Base-by-base conservation (phyloP, 148 eudicot genomes). In the Cornus controversa region DNA sequence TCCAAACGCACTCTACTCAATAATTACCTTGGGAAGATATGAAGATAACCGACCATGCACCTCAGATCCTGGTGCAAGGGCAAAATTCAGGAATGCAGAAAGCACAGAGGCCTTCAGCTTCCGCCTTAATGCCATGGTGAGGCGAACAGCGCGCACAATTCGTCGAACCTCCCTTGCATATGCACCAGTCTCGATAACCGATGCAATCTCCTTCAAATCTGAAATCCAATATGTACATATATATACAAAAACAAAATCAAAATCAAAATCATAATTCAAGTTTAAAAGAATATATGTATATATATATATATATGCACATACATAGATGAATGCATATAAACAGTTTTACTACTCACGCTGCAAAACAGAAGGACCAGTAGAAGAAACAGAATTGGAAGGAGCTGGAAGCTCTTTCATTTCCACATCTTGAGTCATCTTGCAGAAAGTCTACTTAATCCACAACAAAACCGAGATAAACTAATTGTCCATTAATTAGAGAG, bases 161-260 rank as follows among this genome's bases (percentile, higher is more conserved):
- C 95, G 81, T 54, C 97, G 86, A n/a, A 87, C 86, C 72, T 94
- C 98, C 66, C 93, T 90, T 3, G 88, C 81, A 66, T 89, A 87
- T 6, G 94, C 89, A 22, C 97, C 98, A 14, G 87, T 84, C 82
- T 94, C 98, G 50, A 94, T 87, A 68, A 91, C 31, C 28, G 90
- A 83, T 13, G 91, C 90, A 69, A 91, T 92, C 65, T 92, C 98
- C 89, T 92, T 94, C 89, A 94, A 86, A 81, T 87, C 98, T 92
- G 79, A 70, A 66, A 27, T 71, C 68, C 54, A 64, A 80, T 28
- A 37, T 65, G 5, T 37, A 37, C 5, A 37, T 37, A 40, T 40
- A 40, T 40, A 40, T 40, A 40, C 6, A 4, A 40, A 40, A 6
- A 6, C 10, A 9, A 6, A 36, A 40, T 40, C 45, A 40, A 6